A percentile compares a stretch with the other conserved stretches of the same genome.
phyloP scores from a whole-genome alignment of 352 stramenopile species.

The Aphanomyces euteiches region DNA sequence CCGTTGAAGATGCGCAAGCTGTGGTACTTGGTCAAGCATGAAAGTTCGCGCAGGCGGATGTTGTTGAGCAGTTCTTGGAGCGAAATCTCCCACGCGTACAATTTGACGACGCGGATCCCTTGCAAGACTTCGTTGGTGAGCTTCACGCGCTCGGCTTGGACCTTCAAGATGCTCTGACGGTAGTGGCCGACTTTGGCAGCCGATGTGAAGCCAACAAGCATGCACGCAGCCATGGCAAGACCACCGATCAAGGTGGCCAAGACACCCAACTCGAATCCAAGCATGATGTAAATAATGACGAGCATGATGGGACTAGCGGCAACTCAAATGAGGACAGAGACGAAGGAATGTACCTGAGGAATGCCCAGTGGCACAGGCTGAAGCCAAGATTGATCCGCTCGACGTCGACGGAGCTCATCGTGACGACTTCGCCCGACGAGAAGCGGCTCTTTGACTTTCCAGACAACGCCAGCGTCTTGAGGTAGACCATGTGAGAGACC shows the following conservation, averaged over 20 bases:
- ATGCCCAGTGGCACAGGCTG: slow-evolving; percentile 41
- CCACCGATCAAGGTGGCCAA: slow-evolving; percentile 30
- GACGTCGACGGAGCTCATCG: slow-evolving; percentile 42
- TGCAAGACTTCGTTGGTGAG: slow-evolving; percentile 47
- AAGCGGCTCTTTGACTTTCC: slow-evolving; percentile 45
- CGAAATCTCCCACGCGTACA: slow-evolving; percentile 78
- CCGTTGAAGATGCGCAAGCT: slow-evolving; percentile 55
- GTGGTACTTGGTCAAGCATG: slow-evolving; percentile 49
- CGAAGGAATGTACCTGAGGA: slow-evolving; percentile 39
- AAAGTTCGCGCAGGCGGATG: slow-evolving; percentile 45
- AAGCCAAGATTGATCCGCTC: slow-evolving; percentile 49
- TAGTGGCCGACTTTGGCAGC: slow-evolving; percentile 30
- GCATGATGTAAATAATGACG: slow-evolving; percentile 40
- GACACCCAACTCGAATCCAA: slow-evolving; percentile 41
- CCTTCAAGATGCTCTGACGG: slow-evolving; percentile 40
- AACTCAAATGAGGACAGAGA: not conserved
- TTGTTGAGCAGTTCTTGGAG: slow-evolving; percentile 36
- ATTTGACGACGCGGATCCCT: slow-evolving; percentile 87
- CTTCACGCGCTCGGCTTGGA: slow-evolving; percentile 66
- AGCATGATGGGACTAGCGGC: slow-evolving; percentile 39
- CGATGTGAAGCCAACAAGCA: slow-evolving; percentile 32
- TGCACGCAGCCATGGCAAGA: slow-evolving; percentile 37
- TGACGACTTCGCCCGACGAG: slow-evolving; percentile 42
- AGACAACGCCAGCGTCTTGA: slow-evolving; percentile 49
- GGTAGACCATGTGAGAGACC: slow-evolving; percentile 54